Conservation (phyloP, 305 asterid species). For the Caryopteris hybrid region DNA sequence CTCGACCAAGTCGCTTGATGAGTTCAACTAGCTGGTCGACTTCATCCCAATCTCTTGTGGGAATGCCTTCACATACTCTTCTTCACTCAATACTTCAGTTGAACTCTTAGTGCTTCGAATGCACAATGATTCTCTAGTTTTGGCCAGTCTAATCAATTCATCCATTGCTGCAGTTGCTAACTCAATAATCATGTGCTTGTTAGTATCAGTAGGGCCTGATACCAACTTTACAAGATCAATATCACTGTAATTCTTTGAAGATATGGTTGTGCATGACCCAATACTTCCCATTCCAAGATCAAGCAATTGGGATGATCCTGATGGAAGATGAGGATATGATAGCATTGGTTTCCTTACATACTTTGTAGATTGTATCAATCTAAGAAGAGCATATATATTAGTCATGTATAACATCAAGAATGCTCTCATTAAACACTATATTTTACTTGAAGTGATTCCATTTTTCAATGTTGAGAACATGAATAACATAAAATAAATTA, state of each 20-base stretch:
- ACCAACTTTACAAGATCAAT: slow-evolving; percentile 63
- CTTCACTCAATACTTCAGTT: slow-evolving; percentile 43
- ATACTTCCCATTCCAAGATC: slow-evolving; percentile 61
- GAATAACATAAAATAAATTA: slow-evolving; percentile 2
- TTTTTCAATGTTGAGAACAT: no score
- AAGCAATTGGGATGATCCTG: slow-evolving; percentile 51
- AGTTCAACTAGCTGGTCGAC: no score
- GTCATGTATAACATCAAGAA: no score
- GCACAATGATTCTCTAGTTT: slow-evolving; percentile 81
- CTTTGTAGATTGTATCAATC: slow-evolving; percentile 87
- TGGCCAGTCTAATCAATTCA: slow-evolving; percentile 76
- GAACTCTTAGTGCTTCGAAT: slow-evolving; percentile 34
- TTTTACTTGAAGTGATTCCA: no score
- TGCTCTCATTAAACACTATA: no score
- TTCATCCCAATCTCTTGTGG: slow-evolving; percentile 86
- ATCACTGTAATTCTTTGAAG: slow-evolving; percentile 52
- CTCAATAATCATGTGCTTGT: slow-evolving; percentile 73
- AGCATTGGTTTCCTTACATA: slow-evolving; percentile 82
- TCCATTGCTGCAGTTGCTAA: slow-evolving; percentile 95
- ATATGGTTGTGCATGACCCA: slow-evolving; percentile 36
- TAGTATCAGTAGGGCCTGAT: slow-evolving; percentile 63
- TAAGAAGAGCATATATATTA: no score
- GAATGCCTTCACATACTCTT: slow-evolving; percentile 61
- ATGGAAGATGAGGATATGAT: no score
- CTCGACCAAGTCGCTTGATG: no score